Percentiles rank a stretch among this genome's conserved stretches.
phyloP scores from a whole-genome alignment of 768 basidiomycete genomes.

The Lactarius sanguifluus region DNA sequence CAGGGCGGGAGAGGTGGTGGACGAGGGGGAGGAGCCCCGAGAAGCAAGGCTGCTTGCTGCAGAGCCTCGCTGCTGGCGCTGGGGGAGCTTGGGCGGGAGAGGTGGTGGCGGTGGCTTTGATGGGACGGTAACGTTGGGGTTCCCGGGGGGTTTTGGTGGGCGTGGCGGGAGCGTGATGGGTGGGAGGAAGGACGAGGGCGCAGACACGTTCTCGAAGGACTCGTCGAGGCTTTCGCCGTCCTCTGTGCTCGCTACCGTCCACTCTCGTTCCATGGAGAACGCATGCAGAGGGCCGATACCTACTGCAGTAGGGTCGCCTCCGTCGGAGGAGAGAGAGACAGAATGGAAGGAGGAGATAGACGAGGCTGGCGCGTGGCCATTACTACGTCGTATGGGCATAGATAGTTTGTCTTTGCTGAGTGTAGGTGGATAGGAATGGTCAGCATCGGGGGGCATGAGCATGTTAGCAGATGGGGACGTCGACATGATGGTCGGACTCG shows the following conservation, averaged over 20 bases:
- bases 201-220: slow-evolving; percentile 67
- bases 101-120: not conserved
- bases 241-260: slow-evolving; percentile 39
- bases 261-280: slow-evolving; percentile 45
- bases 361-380: slow-evolving; percentile 55
- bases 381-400: slow-evolving; percentile 35
- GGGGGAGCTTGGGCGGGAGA: slow-evolving; percentile 27
- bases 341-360: slow-evolving; percentile 80
- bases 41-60: slow-evolving; percentile 23
- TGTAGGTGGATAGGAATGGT: slow-evolving; percentile 52
- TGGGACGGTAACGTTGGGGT: not conserved
- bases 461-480: slow-evolving; percentile 42
- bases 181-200: slow-evolving; percentile 43
- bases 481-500: slow-evolving; percentile 32
- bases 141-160: slow-evolving; percentile 33
- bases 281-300: slow-evolving; percentile 30
- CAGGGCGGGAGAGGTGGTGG: slow-evolving; percentile 39
- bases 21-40: slow-evolving; percentile 13
- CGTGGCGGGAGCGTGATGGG: slow-evolving; percentile 35
- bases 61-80: slow-evolving; percentile 16
- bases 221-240: slow-evolving; percentile 59
- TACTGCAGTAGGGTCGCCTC: slow-evolving; percentile 34
- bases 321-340: slow-evolving; percentile 70
- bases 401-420: slow-evolving; percentile 36
- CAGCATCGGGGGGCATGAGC: slow-evolving; percentile 41